Percentiles rank a stretch among this genome's conserved stretches.
Evolutionary conservation across 352 stramenopile genomes (phyloP).

Genomic region (Phytophthora pseudosyringae): DNA sequence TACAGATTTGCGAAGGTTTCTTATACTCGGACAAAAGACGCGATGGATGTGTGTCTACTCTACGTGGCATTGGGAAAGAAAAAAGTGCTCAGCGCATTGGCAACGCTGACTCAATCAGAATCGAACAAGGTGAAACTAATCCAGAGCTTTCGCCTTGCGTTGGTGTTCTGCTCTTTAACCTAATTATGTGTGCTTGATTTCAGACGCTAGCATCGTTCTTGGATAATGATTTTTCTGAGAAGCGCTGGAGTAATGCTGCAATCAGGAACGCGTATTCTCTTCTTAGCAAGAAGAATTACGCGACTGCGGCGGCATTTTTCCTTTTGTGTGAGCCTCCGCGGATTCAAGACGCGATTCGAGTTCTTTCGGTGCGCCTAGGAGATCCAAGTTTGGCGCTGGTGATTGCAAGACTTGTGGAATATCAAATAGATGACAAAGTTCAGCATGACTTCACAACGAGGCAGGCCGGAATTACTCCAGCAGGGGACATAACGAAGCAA

Average conservation of each 20-base stretch:
- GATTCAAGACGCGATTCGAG: slow-evolving; percentile 92
- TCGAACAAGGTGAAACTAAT: slow-evolving; percentile 62
- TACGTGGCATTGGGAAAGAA: slow-evolving; percentile 85
- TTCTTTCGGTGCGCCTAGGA: slow-evolving; percentile 86
- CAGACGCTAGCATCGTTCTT: slow-evolving; percentile 81
- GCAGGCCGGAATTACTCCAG: slow-evolving; percentile 67
- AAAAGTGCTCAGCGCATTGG: slow-evolving; percentile 74
- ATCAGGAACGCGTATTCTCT: slow-evolving; percentile 97
- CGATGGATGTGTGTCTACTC: slow-evolving; percentile 75
- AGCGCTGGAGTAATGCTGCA: slow-evolving; percentile 86
- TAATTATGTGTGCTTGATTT: slow-evolving; percentile 7
- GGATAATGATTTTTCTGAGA: slow-evolving; percentile 82
- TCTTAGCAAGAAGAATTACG: slow-evolving; percentile 93
- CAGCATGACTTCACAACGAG: slow-evolving; percentile 63
- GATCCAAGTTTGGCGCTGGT: slow-evolving; percentile 92
- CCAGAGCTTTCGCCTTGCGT: not conserved
- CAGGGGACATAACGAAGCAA: slow-evolving; percentile 52
- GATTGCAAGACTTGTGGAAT: slow-evolving; percentile 89
- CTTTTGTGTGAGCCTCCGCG: slow-evolving; percentile 92
- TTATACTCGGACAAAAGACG: slow-evolving; percentile 71
- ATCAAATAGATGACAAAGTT: slow-evolving; percentile 53
- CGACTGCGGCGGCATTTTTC: slow-evolving; percentile 92
- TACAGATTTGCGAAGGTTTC: slow-evolving; percentile 71
- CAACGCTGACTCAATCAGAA: slow-evolving; percentile 77
- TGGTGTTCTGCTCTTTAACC: not conserved